Conservation (phyloP, 352 stramenopile species). For the Thalassiosira hispida region DNA sequence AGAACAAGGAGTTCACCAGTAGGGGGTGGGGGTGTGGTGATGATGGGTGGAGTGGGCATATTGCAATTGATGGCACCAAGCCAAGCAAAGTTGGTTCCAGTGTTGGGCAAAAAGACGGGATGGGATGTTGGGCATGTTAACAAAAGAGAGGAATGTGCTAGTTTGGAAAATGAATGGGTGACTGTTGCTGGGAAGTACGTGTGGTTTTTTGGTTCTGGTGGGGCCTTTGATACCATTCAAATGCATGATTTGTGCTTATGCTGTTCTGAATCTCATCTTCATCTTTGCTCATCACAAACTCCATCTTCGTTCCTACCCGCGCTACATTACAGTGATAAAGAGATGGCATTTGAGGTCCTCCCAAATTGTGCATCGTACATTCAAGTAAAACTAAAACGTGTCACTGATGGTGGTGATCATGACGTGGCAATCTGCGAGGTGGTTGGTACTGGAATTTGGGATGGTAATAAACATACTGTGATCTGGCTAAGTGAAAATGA, state of each 20-base stretch:
- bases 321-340: neutral
- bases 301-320: neutral
- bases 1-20: constrained; percentile 7
- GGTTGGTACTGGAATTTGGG: constrained; percentile 48
- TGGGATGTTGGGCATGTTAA: constrained; percentile 29
- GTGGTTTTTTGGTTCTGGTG: neutral
- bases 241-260: neutral
- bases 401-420: constrained; percentile 65
- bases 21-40: neutral
- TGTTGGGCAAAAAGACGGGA: constrained; percentile 43
- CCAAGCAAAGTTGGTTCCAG: constrained; percentile 43
- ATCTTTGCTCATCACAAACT: neutral
- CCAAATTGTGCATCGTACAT: constrained; percentile 63
- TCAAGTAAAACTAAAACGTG: constrained; percentile 48
- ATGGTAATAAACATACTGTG: constrained; percentile 32
- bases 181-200: constrained; percentile 21
- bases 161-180: constrained; percentile 34
- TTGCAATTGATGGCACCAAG: constrained; percentile 45
- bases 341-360: constrained; percentile 47
- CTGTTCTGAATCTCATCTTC: neutral
- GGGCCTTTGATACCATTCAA: neutral
- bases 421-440: constrained; percentile 61
- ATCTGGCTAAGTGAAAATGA: constrained; percentile 32
- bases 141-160: constrained; percentile 41
- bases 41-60: constrained; percentile 29